A percentile compares a stretch with the other conserved stretches of the same genome.
Conservation (phyloP, 164 flowering plant species). For the Chloranthus sessilifolius region DNA sequence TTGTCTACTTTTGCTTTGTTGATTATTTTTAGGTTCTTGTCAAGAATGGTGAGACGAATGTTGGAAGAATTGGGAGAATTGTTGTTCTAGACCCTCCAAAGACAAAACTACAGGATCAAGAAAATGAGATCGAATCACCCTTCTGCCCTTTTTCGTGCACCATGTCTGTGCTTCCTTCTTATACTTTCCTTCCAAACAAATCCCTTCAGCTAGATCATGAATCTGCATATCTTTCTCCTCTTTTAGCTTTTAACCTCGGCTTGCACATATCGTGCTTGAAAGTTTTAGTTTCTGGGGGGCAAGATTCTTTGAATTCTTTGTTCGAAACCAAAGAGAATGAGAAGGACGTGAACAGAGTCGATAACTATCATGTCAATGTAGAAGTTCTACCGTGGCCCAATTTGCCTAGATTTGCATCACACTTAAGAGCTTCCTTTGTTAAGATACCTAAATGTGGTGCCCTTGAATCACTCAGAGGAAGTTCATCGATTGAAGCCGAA, state of each 20-base stretch:
- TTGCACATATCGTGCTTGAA: constrained; percentile 71
- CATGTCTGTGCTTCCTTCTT: constrained; percentile 60
- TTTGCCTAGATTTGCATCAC: constrained; percentile 72
- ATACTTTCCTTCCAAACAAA: constrained; percentile 27
- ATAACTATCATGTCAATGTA: constrained; percentile 26
- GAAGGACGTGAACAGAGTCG: constrained; percentile 14
- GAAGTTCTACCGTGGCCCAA: constrained; percentile 37
- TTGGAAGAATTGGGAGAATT: constrained; percentile 56
- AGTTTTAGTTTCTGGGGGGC: constrained; percentile 49
- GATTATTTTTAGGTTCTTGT: constrained; percentile 39
- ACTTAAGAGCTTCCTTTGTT: constrained; percentile 78
- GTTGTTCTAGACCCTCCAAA: constrained; percentile 64
- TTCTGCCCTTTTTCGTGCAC: constrained; percentile 9
- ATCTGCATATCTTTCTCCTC: constrained; percentile 69
- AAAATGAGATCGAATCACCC: constrained; percentile 11
- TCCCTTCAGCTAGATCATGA: constrained; percentile 21
- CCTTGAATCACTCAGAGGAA: constrained; percentile 56
- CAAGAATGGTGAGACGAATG: constrained; percentile 45
- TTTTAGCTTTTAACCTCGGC: constrained; percentile 71
- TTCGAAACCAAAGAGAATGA: constrained; percentile 35
- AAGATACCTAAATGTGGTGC: constrained; percentile 86
- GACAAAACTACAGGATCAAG: constrained; percentile 1
- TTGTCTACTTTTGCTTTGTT: no score
- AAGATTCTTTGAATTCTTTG: constrained; percentile 44
- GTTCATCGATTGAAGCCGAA: constrained; percentile 55